A percentile compares a stretch with the other conserved stretches of the same genome.
Conservation (phyloP, 2,329 filamentous ascomycete species). For the Pezicula rhizophila region DNA sequence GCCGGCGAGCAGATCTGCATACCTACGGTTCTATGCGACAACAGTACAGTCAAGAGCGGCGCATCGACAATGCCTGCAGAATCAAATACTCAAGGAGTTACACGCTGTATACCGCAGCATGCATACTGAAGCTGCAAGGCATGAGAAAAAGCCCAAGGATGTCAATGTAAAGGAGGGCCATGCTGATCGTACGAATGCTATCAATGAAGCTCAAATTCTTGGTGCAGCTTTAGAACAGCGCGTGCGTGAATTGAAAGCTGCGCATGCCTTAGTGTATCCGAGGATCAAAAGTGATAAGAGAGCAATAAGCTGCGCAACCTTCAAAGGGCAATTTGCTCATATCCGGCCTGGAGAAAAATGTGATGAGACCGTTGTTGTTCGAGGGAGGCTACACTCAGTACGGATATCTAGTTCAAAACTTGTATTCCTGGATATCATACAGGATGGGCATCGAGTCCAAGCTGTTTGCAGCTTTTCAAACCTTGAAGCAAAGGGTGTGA, state of each 20-base stretch:
- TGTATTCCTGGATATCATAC: conserved; percentile 74
- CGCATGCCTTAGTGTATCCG: conserved; percentile 50
- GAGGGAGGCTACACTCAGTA: conserved; percentile 69
- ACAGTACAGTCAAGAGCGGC: conserved; percentile 5
- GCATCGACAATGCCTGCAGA: neutral
- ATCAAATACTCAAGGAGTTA: neutral
- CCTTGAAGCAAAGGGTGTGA: conserved; percentile 28
- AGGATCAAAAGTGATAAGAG: conserved; percentile 32
- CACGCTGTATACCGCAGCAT: neutral
- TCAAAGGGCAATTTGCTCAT: conserved; percentile 26
- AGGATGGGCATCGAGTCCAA: conserved; percentile 69
- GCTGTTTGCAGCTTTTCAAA: conserved; percentile 65
- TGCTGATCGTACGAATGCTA: neutral
- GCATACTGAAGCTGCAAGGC: neutral
- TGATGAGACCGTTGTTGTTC: conserved; percentile 13
- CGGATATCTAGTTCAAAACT: conserved; percentile 71
- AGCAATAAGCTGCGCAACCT: conserved; percentile 28
- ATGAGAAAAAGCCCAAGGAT: neutral
- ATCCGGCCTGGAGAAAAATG: conserved; percentile 27
- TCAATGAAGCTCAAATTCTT: neutral
- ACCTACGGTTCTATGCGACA: conserved; percentile 42
- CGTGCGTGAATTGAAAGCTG: conserved; percentile 45
- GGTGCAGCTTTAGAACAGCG: conserved; percentile 34
- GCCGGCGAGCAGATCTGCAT: conserved; percentile 31
- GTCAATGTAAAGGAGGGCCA: neutral